Percentiles rank a stretch among this genome's conserved stretches.
Conservation (phyloP, 2,329 filamentous ascomycete species). For the Magnaporthiopsis rhizophila region DNA sequence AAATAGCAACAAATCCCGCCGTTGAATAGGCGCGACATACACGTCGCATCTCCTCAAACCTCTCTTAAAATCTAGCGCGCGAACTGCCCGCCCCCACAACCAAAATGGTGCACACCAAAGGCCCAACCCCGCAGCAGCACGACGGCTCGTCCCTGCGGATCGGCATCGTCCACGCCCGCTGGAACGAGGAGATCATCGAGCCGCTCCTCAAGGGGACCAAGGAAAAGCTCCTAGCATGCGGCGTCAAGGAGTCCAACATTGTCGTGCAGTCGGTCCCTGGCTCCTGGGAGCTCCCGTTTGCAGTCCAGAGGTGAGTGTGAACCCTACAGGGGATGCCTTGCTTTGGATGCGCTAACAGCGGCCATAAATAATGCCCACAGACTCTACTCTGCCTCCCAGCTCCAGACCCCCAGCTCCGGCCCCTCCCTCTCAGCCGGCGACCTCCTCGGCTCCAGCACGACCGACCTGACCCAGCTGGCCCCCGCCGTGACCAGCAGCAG, state of each 20-base stretch:
- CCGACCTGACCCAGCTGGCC: conserved; percentile 53
- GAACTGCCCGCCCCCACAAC: conserved; percentile 19
- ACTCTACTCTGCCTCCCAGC: conserved; percentile 76
- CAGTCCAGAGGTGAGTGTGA: conserved; percentile 61
- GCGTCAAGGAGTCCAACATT: conserved; percentile 84
- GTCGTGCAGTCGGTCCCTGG: conserved; percentile 84
- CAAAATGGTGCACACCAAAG: conserved; percentile 45
- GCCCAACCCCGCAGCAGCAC: conserved; percentile 48
- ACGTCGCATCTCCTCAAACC: background rate
- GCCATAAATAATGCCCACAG: conserved; percentile 30
- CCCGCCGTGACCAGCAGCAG: conserved; percentile 23
- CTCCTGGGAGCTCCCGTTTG: conserved; percentile 88
- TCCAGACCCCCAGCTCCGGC: conserved; percentile 62
- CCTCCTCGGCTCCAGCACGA: conserved; percentile 60
- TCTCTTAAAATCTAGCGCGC: background rate
- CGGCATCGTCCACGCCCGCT: conserved; percentile 91
- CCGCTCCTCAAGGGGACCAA: conserved; percentile 75
- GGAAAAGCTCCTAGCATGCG: conserved; percentile 66
- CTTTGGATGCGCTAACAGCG: background rate
- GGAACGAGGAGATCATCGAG: conserved; percentile 85
- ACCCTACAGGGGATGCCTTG: background rate
- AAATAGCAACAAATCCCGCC: no score
- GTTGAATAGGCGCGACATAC: background rate
- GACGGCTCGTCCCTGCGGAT: conserved; percentile 72
- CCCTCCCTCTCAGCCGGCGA: conserved; percentile 63